Conservation (phyloP, 2,329 filamentous ascomycete genomes). For the Fusarium guadeloupense region DNA sequence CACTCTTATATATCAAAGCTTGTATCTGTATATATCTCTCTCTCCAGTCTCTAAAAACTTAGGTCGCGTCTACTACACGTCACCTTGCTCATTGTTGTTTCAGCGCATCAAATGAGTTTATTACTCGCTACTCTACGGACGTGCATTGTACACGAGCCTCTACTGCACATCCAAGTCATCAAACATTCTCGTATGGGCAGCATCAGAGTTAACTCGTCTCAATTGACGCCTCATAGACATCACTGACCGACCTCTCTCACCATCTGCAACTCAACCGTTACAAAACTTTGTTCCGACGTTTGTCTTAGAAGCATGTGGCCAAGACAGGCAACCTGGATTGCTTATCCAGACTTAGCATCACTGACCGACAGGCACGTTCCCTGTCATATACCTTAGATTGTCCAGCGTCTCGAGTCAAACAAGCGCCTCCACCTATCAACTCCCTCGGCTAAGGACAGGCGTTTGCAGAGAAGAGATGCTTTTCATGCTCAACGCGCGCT, state of each 20-base stretch:
- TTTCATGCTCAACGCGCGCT: slow-evolving; percentile 22
- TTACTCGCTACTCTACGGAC: no score
- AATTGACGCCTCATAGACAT: neutral
- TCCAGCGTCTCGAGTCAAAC: slow-evolving; percentile 24
- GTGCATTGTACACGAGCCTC: no score
- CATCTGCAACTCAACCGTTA: neutral
- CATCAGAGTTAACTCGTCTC: no score
- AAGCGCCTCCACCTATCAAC: slow-evolving; percentile 36
- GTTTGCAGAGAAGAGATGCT: slow-evolving; percentile 18
- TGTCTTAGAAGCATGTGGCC: slow-evolving; percentile 36
- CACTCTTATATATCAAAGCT: neutral
- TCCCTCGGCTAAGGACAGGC: slow-evolving; percentile 33
- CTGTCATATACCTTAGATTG: slow-evolving; percentile 10
- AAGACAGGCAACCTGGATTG: slow-evolving; percentile 27
- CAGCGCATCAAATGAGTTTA: slow-evolving; percentile 1
- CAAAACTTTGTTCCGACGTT: slow-evolving; percentile 23
- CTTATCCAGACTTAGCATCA: slow-evolving; percentile 27
- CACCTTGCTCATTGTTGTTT: slow-evolving; percentile 20
- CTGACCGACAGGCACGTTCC: slow-evolving; percentile 26
- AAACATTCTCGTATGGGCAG: no score
- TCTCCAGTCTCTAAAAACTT: slow-evolving; percentile 10
- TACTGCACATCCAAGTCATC: no score
- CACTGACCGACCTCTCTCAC: neutral
- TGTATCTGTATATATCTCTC: slow-evolving; percentile 1
- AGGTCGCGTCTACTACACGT: slow-evolving; percentile 28